Conservation (phyloP, 768 basidiomycete genomes). For the Naganishia antarctica region DNA sequence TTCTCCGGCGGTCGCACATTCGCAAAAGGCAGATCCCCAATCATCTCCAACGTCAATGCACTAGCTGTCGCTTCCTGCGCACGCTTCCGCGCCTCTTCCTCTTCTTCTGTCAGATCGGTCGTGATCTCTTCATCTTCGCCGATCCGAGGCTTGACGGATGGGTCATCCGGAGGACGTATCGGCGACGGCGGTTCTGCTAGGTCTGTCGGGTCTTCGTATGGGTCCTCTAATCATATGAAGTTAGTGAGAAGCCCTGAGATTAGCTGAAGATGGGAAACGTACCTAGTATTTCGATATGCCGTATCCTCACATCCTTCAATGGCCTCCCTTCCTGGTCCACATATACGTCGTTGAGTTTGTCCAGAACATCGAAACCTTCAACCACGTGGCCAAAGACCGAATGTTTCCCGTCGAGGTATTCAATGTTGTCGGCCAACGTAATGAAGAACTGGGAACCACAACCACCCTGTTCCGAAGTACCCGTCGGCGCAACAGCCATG, state of each 20-base stretch:
- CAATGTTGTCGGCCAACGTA: conserved; percentile 81
- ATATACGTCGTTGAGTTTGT: conserved; percentile 87
- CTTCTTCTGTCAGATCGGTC: conserved; percentile 74
- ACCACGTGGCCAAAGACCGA: conserved; percentile 94
- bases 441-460: conserved; percentile 97
- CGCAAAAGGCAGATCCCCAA: conserved; percentile 95
- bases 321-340: conserved; percentile 83
- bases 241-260: no score
- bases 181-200: conserved; percentile 70
- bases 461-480: conserved; percentile 52
- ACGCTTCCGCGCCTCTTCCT: conserved; percentile 73
- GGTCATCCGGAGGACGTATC: conserved; percentile 70
- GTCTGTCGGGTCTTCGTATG: conserved; percentile 80
- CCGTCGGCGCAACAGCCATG: conserved; percentile 89
- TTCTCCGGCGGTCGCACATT: conserved; percentile 97
- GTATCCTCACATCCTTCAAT: conserved; percentile 86
- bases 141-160: conserved; percentile 66
- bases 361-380: conserved; percentile 84
- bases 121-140: conserved; percentile 91
- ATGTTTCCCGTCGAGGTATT: conserved; percentile 91
- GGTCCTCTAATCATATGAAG: conserved; percentile 61
- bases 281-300: conserved; percentile 95
- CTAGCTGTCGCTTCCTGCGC: conserved; percentile 85
- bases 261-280: conserved; percentile 43
- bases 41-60: conserved; percentile 97